Evolutionary conservation across 768 basidiomycete genomes (phyloP).

Genomic region (Agrocybe pediades): DNA sequence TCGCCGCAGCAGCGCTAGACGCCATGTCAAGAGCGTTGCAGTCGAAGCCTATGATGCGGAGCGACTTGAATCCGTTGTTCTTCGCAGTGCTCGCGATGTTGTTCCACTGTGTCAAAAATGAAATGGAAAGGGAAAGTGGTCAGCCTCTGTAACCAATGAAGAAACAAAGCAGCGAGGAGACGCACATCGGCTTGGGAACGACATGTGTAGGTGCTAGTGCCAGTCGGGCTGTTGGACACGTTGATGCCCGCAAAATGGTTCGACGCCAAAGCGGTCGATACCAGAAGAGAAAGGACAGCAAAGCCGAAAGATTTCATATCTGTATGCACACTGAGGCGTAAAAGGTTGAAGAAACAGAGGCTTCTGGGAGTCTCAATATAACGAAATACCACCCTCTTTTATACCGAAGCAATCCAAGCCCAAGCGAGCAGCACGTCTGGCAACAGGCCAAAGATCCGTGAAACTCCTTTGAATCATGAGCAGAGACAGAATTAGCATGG

Average conservation of each 20-base stretch:
- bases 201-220: constrained; percentile 30
- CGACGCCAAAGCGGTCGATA: constrained; percentile 17
- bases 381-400: too few species aligned
- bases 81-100: constrained; percentile 31
- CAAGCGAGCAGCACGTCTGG: too few species aligned
- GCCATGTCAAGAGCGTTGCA: constrained; percentile 38
- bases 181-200: constrained; percentile 35
- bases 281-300: neutral
- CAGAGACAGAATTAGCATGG: neutral
- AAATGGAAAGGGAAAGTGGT: too few species aligned
- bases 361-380: too few species aligned
- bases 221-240: constrained; percentile 33
- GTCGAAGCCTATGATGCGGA: constrained; percentile 40
- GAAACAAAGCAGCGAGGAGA: neutral
- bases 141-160: neutral
- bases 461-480: neutral
- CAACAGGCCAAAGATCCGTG: neutral
- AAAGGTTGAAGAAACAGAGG: too few species aligned
- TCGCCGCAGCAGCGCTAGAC: constrained; percentile 34
- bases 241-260: constrained; percentile 36
- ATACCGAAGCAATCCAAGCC: too few species aligned
- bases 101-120: constrained; percentile 31
- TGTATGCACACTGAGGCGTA: neutral
- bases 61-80: constrained; percentile 31
- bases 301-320: neutral